A percentile compares a stretch with the other conserved stretches of the same genome.
These are phyloP conservation scores for Amphirosellinia nigrospora DNA, from an alignment of 495 filamentous ascomycete genomes.

Conservation along the genomic window DNA sequence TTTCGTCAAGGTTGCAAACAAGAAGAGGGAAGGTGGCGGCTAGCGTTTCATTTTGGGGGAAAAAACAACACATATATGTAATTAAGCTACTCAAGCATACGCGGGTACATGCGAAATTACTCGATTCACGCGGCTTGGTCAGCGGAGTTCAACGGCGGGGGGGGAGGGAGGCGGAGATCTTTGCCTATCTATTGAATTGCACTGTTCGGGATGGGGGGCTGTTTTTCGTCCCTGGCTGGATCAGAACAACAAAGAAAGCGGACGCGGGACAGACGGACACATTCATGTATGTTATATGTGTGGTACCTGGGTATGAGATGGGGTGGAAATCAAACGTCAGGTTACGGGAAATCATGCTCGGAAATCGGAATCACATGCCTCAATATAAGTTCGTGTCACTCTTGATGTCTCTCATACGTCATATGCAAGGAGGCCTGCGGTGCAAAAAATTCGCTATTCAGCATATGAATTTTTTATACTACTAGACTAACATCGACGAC, in stretches of 20 bases:
- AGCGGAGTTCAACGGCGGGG: constrained; percentile 10
- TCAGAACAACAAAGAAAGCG: constrained; percentile 1
- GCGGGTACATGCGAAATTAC: not conserved
- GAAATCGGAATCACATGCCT: not conserved
- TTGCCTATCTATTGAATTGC: not conserved
- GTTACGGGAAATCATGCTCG: not conserved
- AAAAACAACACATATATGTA: not conserved
- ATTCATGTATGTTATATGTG: not conserved
- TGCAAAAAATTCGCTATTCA: too few relatives aligned
- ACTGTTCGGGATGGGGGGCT: not conserved
- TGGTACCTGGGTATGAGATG: not conserved
- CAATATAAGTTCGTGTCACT: not conserved
- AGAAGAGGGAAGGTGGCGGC: not conserved
- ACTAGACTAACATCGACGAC: not conserved
- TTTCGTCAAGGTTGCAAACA: not conserved
- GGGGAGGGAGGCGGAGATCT: not conserved
- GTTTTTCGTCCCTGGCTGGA: not conserved
- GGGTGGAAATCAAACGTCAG: constrained; percentile 6
- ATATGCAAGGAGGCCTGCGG: not conserved
- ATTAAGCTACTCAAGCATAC: not conserved
- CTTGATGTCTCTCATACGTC: not conserved
- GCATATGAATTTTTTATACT: not conserved
- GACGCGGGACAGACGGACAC: not conserved
- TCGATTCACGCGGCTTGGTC: constrained; percentile 1
- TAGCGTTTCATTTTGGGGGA: not conserved